phyloP scores from a whole-genome alignment of 2,329 filamentous ascomycete species.

The Colletotrichum limetticola region DNA sequence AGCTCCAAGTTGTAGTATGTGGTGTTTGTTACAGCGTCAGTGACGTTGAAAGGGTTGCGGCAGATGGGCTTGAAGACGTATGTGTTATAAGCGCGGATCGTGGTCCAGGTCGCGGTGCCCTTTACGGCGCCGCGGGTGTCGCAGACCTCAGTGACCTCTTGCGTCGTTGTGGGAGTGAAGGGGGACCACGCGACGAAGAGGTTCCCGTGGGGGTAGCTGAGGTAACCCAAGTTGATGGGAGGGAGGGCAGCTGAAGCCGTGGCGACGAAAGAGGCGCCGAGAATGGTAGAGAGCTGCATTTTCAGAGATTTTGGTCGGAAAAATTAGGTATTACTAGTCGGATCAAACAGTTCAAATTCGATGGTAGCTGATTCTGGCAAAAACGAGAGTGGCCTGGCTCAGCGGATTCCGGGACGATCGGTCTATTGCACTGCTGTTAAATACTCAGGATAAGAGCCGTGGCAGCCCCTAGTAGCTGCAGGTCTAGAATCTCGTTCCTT shows the following conservation, averaged over 20 bases:
- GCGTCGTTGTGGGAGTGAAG: conserved; percentile 20
- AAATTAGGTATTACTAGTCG: background rate
- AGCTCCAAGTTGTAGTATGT: conserved; percentile 24
- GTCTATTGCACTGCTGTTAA: background rate
- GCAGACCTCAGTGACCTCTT: conserved; percentile 13
- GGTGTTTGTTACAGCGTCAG: background rate
- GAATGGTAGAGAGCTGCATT: background rate
- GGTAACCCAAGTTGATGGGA: conserved; percentile 24
- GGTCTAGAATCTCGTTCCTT: background rate
- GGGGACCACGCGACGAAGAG: conserved; percentile 23
- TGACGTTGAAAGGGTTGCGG: conserved; percentile 31
- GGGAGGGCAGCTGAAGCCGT: background rate
- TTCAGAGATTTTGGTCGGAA: background rate
- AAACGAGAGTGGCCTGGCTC: background rate
- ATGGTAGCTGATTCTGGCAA: background rate
- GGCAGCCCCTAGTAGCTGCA: background rate
- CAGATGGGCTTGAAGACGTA: conserved; percentile 19
- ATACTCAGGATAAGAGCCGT: background rate
- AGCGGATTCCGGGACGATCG: background rate
- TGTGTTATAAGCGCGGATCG: conserved; percentile 7
- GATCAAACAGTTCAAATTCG: background rate
- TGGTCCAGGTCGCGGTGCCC: conserved; percentile 16
- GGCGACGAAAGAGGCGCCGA: background rate
- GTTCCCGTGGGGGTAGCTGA: conserved; percentile 2
- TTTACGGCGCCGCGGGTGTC: background rate